A percentile compares a stretch with the other conserved stretches of the same genome.
Conservation (phyloP, 2,329 filamentous ascomycete species). For the Ophiostoma ulmi region DNA sequence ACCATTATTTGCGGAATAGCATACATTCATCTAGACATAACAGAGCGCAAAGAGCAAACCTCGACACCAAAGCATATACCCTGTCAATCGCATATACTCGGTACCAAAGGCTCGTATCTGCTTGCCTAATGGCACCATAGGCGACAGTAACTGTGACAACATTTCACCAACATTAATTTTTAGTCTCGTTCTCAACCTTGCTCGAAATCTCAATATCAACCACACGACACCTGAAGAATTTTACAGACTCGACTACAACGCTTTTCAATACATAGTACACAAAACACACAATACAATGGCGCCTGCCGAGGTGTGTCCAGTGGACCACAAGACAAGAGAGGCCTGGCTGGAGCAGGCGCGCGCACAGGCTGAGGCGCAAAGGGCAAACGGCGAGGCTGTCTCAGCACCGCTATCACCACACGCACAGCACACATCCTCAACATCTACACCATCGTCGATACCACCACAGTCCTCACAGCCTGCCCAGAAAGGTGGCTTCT, state of each 20-base stretch:
- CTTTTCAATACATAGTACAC: neutral
- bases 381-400: conserved; percentile 20
- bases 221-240: neutral
- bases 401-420: conserved; percentile 27
- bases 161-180: neutral
- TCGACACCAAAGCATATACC: neutral
- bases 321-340: conserved; percentile 83
- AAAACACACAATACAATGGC: neutral
- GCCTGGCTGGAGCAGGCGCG: conserved; percentile 73
- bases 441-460: conserved; percentile 31
- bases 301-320: conserved; percentile 56
- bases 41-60: neutral
- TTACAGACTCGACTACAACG: too few relatives aligned
- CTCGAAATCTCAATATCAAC: neutral
- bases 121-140: neutral
- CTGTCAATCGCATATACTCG: neutral
- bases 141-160: neutral
- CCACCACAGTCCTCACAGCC: conserved; percentile 17
- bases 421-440: neutral
- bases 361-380: conserved; percentile 38
- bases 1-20: neutral
- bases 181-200: neutral
- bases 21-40: neutral
- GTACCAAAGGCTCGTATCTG: neutral
- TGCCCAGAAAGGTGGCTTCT: conserved; percentile 9